Base-by-base conservation (phyloP, 1,284 basidiomycete genomes). In the Ganoderma meredithae region DNA sequence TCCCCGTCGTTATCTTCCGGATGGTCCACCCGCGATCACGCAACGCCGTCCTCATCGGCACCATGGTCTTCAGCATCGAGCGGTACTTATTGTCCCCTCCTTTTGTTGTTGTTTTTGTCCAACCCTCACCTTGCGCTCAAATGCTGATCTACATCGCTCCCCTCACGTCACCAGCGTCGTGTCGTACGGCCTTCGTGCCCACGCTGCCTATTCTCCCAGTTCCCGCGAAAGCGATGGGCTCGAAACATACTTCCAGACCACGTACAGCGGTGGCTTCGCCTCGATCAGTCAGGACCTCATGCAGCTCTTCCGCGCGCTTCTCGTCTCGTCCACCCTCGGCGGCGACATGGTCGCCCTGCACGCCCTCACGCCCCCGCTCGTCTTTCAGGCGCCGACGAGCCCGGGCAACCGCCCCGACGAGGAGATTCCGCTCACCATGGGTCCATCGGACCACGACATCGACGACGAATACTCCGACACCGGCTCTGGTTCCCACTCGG, bases 211-310 rank as follows among this genome's bases (percentile, higher is more conserved):
- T 33, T 71, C 69, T 25, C 65, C 75, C 1, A 66, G 61, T 12
- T 49, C 73, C 25, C 74, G 74, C 12, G 69, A 66, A 44, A 74
- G 73, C 19, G 59, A 67, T 8, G 74, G 69, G 27, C 71, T 81
- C 60, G 74, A 75, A 43, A 74, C 73, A 39, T 82, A 79, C 73
- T 72, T 79, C 67, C 80, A 81, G 63, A 70, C 72, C 17, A 74
- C 78, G 0, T 76, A 78, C 49, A 75, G 74, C 15, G 69, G 76
- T 61, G 78, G 76, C 9, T 81, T 76, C 69, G 70, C 80, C 60
- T 56, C 72, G 13, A 73, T 81, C n/a, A 76, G 72, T 2, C 69
- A 75, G 25, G 76, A 77, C 60, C 55, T 77, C 43, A 62, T 71
- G 41, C 72, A 47, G 22, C 69, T 80, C 60, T 55, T 76, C 17